Evolutionary conservation across 225 moss, liverwort and hornwort genomes (phyloP).

Genomic region (Marchantia paleacea): DNA sequence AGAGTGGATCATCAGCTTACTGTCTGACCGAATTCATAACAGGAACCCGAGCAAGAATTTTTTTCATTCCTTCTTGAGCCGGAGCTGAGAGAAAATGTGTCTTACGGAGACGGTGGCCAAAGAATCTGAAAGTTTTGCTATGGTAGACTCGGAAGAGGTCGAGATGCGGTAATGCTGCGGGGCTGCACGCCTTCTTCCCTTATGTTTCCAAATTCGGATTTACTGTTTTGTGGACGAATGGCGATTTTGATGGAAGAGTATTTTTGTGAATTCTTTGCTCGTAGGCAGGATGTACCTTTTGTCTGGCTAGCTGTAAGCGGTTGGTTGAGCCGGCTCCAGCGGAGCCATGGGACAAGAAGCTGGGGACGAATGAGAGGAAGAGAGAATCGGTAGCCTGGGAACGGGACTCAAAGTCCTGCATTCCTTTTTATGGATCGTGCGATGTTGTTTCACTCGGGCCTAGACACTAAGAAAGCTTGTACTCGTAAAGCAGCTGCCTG

Average conservation of each 20-base stretch:
- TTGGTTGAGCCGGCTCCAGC: neutral
- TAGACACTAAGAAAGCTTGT: neutral
- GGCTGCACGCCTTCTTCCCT: neutral
- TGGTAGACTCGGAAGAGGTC: constrained; percentile 4
- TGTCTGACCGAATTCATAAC: neutral
- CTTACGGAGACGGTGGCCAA: neutral
- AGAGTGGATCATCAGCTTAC: neutral
- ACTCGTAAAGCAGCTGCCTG: neutral
- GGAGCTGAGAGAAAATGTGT: neutral
- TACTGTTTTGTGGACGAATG: neutral
- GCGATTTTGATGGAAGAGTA: constrained; percentile 1
- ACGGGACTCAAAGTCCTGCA: neutral
- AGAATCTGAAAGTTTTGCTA: constrained; percentile 13
- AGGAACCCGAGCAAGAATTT: neutral
- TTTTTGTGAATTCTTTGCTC: constrained; percentile 2
- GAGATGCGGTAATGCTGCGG: neutral
- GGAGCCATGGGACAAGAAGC: neutral
- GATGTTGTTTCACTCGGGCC: neutral
- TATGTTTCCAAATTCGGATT: constrained; percentile 1
- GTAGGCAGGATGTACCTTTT: neutral
- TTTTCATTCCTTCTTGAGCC: neutral
- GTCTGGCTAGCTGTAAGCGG: neutral
- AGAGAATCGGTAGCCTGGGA: neutral
- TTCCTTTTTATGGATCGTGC: neutral
- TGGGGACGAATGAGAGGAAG: neutral